Evolutionary conservation across 108 stramenopile genomes (phyloP), one percentile per base, ranked within the genome.

Genomic region (Nitzschia inconspicua): DNA sequence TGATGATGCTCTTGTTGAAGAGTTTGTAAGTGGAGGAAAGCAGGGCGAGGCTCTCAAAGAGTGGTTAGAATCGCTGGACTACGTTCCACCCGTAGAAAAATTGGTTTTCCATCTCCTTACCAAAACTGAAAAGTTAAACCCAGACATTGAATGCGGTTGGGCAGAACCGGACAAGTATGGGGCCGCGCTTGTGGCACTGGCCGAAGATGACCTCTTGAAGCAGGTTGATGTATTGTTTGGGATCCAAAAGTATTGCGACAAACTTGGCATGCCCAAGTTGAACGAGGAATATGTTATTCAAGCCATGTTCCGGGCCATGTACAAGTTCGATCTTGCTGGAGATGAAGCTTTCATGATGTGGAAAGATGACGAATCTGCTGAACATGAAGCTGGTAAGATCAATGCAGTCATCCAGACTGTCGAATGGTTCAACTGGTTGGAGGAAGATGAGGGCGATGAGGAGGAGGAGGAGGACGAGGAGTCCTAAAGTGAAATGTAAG

Each of bases 371-470:
- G 92, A 94, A 50, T 77, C 80, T 11, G 72, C 69, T 29, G 82
- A 75, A 40, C 66, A 82, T 46, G 66, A 77, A 36, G 49, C 34
- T 19, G 88, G 92, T 8, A 94, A 90, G 65, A 60, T 72, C 32
- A 86, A 79, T 51, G 83, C 85, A 5, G 63, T 88, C 36, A 88
- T 88, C 48, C 88, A 94, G 63, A 88, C 88, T 26, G 72, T 85
- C 10, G 87, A 86, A 56, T 94, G 92, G 92, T 89, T 94, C 54
- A 76, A 70, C 46, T 93, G 91, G 91, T 46, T 93, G 37, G 85
- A 87, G 50, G 77, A 87, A 60, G 91, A 89, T 54, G 91, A 93
- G 16, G 92, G 90, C 2, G 86, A 88, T 9, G 85, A 83, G 3
- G 81, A 82, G 4, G 83, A 88, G 1, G 83, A 89, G 8, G 79